Evolutionary conservation across 805 yeast species (phyloP).

Genomic region (Wickerhamiella lipophila): DNA sequence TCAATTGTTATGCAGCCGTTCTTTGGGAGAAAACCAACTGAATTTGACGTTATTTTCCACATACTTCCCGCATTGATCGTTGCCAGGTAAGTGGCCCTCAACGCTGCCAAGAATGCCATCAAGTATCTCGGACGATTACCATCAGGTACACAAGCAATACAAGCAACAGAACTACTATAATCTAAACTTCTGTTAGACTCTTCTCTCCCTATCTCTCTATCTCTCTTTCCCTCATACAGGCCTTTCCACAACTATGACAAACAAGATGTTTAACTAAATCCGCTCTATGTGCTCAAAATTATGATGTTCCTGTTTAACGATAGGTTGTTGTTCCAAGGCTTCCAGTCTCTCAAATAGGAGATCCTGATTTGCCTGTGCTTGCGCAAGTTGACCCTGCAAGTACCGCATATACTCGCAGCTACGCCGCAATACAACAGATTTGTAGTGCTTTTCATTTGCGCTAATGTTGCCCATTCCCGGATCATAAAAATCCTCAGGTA

Average conservation of each 20-base stretch:
- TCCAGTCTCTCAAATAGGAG: background rate
- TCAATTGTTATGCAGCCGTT: too few relatives aligned
- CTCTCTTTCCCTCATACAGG: too few relatives aligned
- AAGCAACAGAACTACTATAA: too few relatives aligned
- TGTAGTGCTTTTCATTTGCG: conserved; percentile 53
- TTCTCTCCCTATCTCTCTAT: too few relatives aligned
- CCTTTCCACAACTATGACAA: too few relatives aligned
- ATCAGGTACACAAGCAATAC: too few relatives aligned
- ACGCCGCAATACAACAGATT: conserved; percentile 60
- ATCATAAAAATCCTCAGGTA: conserved; percentile 41
- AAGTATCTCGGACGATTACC: too few relatives aligned
- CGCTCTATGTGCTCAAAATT: background rate
- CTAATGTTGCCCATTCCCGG: conserved; percentile 1
- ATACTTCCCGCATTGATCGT: background rate
- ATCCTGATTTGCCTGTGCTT: conserved; percentile 1
- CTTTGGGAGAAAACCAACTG: too few relatives aligned
- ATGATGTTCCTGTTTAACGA: background rate
- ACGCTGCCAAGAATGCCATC: too few relatives aligned
- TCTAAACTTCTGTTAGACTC: too few relatives aligned
- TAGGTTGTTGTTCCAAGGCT: background rate
- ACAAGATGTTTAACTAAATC: background rate
- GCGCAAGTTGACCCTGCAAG: conserved; percentile 31
- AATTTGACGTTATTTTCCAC: too few relatives aligned
- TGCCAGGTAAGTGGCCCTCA: too few relatives aligned
- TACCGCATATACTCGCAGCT: conserved; percentile 70